These are phyloP conservation scores for Pleurotus platypus DNA, from an alignment of 768 basidiomycete genomes.

Conservation along the genomic window DNA sequence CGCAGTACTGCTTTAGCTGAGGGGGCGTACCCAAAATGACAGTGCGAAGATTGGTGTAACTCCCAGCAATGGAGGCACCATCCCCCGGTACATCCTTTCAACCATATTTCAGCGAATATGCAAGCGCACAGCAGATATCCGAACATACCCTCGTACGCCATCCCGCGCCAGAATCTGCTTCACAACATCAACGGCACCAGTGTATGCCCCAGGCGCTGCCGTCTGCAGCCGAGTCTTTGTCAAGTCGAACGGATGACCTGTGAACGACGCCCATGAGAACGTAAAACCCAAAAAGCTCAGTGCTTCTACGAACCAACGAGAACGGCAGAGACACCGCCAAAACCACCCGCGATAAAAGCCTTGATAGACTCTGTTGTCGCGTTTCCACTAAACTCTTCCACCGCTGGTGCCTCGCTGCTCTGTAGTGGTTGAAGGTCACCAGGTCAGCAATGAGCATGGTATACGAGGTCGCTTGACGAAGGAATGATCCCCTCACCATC, in stretches of 20 bases:
- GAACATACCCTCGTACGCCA: conserved; percentile 76
- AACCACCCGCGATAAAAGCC: conserved; percentile 91
- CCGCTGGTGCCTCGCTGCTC: conserved; percentile 32
- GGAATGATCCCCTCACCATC: conserved; percentile 4
- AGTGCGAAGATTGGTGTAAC: conserved; percentile 98
- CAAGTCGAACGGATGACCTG: conserved; percentile 97
- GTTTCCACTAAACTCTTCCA: conserved; percentile 29
- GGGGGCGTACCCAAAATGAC: conserved; percentile 84
- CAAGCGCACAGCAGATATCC: neutral
- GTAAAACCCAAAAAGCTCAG: neutral
- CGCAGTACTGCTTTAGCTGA: neutral
- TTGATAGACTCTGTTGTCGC: conserved; percentile 55
- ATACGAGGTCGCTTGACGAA: neutral
- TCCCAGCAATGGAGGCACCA: conserved; percentile 89
- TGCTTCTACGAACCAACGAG: conserved; percentile 69
- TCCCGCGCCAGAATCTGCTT: conserved; percentile 88
- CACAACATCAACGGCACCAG: conserved; percentile 90
- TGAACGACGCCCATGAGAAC: conserved; percentile 5
- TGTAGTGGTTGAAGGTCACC: conserved; percentile 9
- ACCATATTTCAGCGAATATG: neutral
- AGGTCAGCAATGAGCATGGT: neutral
- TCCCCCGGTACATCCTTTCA: conserved; percentile 83
- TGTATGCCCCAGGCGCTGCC: conserved; percentile 83
- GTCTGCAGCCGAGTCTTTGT: conserved; percentile 97
- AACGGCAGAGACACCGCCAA: conserved; percentile 85